Conservation (phyloP, 495 filamentous ascomycete species). For the Parachaetomium inaequale region DNA sequence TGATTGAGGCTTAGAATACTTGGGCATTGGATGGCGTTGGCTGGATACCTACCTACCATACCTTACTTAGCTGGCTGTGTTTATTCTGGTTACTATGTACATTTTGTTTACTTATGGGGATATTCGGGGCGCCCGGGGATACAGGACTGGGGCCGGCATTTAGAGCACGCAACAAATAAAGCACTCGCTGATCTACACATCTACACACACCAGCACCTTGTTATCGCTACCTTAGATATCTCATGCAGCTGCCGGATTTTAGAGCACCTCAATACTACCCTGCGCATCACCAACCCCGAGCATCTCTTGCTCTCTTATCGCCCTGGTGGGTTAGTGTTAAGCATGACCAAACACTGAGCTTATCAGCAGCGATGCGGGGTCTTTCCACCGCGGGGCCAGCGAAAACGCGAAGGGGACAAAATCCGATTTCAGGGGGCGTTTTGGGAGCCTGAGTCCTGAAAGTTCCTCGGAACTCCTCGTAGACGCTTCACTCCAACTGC, state of each 20-base stretch:
- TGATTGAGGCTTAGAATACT: conserved; percentile 22
- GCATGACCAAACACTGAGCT: conserved; percentile 4
- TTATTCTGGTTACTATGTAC: neutral
- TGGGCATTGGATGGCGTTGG: conserved; percentile 11
- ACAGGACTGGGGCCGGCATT: no score
- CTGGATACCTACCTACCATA: neutral
- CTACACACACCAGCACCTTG: no score
- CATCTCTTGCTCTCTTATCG: conserved; percentile 1
- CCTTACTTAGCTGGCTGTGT: neutral
- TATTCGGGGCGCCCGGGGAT: no score
- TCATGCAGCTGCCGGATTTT: no score
- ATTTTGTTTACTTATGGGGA: neutral
- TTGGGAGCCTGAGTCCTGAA: neutral
- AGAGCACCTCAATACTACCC: neutral
- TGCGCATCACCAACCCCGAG: neutral
- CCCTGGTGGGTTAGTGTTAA: neutral
- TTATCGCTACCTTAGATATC: no score
- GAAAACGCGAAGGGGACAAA: neutral
- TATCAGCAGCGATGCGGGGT: conserved; percentile 21
- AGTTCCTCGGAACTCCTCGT: neutral
- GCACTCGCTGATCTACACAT: neutral
- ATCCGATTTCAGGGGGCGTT: neutral
- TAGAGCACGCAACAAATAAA: no score
- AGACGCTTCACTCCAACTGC: no score
- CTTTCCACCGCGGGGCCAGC: neutral